phyloP scores from a whole-genome alignment of 2,329 filamentous ascomycete genomes.

The Rhynchosporium graminicola region DNA sequence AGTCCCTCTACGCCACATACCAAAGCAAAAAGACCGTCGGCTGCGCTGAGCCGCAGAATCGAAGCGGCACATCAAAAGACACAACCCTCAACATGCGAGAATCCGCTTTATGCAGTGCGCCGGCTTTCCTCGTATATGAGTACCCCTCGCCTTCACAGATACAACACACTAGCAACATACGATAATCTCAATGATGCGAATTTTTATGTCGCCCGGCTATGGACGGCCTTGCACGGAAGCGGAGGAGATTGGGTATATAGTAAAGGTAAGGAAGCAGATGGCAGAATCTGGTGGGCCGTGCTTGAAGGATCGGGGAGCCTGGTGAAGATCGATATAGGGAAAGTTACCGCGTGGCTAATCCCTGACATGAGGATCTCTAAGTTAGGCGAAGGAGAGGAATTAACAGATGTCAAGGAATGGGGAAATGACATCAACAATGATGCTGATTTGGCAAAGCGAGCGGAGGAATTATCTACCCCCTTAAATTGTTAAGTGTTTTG shows the following conservation, averaged over 20 bases:
- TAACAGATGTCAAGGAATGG: not conserved
- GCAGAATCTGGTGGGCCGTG: constrained; percentile 1
- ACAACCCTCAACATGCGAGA: too few species aligned
- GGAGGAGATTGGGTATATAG: not conserved
- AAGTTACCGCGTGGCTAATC: not conserved
- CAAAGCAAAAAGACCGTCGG: too few species aligned
- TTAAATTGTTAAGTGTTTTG: too few species aligned
- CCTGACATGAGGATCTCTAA: not conserved
- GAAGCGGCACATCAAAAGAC: too few species aligned
- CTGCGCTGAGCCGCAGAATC: too few species aligned
- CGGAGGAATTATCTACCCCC: not conserved
- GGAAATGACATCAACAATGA: not conserved
- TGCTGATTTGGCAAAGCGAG: not conserved
- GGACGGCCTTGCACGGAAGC: not conserved
- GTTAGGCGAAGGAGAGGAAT: not conserved
- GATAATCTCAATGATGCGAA: constrained; percentile 7
- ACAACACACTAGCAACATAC: not conserved
- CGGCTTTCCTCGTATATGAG: too few species aligned
- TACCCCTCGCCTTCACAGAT: too few species aligned
- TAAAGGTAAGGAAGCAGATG: not conserved
- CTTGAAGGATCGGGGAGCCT: not conserved
- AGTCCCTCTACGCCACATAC: too few species aligned
- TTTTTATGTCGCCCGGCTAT: not conserved
- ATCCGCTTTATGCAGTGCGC: too few species aligned
- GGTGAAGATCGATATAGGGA: not conserved